Base-by-base conservation (phyloP, 805 yeast genomes). In the Metschnikowia similis region DNA sequence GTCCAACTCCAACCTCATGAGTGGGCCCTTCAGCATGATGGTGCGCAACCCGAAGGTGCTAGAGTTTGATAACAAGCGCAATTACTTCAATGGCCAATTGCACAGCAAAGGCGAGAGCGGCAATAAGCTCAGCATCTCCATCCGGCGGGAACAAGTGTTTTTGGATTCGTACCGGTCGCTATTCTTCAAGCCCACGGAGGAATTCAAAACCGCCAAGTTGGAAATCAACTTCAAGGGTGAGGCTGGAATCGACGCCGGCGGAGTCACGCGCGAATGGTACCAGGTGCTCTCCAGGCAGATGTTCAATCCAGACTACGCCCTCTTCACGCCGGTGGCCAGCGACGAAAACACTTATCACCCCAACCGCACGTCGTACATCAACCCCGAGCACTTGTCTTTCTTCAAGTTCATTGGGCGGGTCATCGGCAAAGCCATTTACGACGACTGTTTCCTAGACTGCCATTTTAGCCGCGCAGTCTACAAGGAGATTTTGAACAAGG, bases 181-280 rank as follows among this genome's bases (percentile, higher is more conserved):
- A 37, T 88, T 89, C 63, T 89, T 85, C 74, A 88, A 89, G 59
- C 71, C 87, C 0, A 81, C 82, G 31, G 87, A 83, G 8, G 92
- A 86, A 49, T 81, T 90, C 61, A 81, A 83, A 57, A 76, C 81
- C 44, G 78, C 91, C 2, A 85, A 84, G 56, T 70, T 94, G 57
- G 91, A 86, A 45, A 82, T 94, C 38, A 78, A 79, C n/a, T 94
- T 94, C 71, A 83, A 83, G 54, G 96, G 96, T 1, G 99, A 94
- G 66, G 86, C 86, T 48, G 99, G 98, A 57, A 88, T 94, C 44
- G 99, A 94, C 74, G 99, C 96, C 3, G 99, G 99, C 57, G 99
- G 99, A 37, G 84, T 94, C 13, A 88, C 97, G 0, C 77, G 99
- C 61, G 99, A 94, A 66, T 94, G 99, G 99, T 91, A 85, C 62